These are phyloP conservation scores for Trametes pubescens DNA, from an alignment of 1,284 basidiomycete species.

Conservation along the genomic window DNA sequence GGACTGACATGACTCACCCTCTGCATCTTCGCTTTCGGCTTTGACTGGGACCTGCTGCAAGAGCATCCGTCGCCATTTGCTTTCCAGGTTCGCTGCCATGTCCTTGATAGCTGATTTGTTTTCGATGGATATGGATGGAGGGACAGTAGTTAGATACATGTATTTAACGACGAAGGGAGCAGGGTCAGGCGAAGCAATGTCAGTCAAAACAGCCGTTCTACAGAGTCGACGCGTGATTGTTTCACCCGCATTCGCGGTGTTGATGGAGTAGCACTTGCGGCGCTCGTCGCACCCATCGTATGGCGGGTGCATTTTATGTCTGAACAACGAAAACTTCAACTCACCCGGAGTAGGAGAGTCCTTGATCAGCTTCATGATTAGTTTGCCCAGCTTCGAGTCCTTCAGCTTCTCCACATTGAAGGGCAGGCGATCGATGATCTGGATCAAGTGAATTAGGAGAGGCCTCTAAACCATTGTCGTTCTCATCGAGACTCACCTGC, in stretches of 20 bases:
- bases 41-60: conserved; percentile 48
- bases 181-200: conserved; percentile 4
- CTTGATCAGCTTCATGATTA: conserved; percentile 76
- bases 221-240: conserved; percentile 18
- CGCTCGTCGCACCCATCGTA: conserved; percentile 19
- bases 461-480: no score
- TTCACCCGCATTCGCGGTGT: conserved; percentile 15
- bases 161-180: conserved; percentile 36
- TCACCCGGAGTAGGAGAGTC: conserved; percentile 75
- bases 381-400: conserved; percentile 77
- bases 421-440: conserved; percentile 85
- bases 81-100: conserved; percentile 86
- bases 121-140: conserved; percentile 41
- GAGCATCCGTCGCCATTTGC: conserved; percentile 76
- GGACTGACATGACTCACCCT: conserved; percentile 76
- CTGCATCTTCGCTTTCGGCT: conserved; percentile 55
- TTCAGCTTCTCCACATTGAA: conserved; percentile 72
- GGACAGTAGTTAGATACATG: conserved; percentile 73
- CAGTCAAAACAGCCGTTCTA: conserved; percentile 21
- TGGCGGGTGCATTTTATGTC: background rate
- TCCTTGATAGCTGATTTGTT: conserved; percentile 80
- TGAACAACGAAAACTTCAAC: conserved; percentile 40
- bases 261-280: conserved; percentile 2
- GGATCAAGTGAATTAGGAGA: background rate
- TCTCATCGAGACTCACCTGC: conserved; percentile 63